phyloP scores from a whole-genome alignment of 129 eudicot genomes.

The Flaveria robusta region DNA sequence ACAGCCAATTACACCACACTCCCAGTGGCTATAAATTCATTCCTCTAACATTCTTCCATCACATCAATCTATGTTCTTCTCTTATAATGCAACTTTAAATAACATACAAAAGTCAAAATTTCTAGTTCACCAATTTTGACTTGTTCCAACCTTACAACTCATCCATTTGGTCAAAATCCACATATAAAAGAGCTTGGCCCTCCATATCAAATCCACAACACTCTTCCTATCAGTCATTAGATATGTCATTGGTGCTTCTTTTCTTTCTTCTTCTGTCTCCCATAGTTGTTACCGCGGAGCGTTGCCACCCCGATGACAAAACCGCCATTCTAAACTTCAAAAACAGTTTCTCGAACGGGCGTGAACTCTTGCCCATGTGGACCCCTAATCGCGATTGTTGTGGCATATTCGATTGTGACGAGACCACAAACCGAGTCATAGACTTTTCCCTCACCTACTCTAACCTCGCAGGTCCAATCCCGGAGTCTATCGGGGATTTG shows the following conservation, averaged over 20 bases:
- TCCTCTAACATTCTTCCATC: background rate
- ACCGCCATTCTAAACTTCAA: conserved; percentile 46
- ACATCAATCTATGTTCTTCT: too few relatives aligned
- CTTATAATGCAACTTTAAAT: too few relatives aligned
- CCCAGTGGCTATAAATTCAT: conserved; percentile 4
- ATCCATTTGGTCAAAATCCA: conserved; percentile 15
- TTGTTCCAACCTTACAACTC: conserved; percentile 3
- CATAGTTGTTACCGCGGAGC: conserved; percentile 13
- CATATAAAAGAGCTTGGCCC: conserved; percentile 13
- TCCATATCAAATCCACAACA: background rate
- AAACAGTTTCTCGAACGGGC: conserved; percentile 46
- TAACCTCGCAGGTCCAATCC: conserved; percentile 47
- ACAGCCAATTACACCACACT: conserved; percentile 9
- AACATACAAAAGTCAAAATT: conserved; percentile 14
- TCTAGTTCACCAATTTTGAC: conserved; percentile 29
- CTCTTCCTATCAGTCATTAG: background rate
- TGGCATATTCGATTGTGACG: conserved; percentile 39
- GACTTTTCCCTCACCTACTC: conserved; percentile 37
- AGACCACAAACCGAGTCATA: conserved; percentile 38
- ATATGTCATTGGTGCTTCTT: conserved; percentile 32
- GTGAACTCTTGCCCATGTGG: conserved; percentile 41
- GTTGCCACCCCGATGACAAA: conserved; percentile 54
- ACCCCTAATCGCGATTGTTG: conserved; percentile 45
- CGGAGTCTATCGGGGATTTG: conserved; percentile 40
- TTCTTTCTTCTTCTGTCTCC: conserved; percentile 30